Percentiles rank a stretch among this genome's conserved stretches.
These are phyloP conservation scores for Penicillium tannophilum DNA, from an alignment of 495 filamentous ascomycete genomes.

Conservation along the genomic window DNA sequence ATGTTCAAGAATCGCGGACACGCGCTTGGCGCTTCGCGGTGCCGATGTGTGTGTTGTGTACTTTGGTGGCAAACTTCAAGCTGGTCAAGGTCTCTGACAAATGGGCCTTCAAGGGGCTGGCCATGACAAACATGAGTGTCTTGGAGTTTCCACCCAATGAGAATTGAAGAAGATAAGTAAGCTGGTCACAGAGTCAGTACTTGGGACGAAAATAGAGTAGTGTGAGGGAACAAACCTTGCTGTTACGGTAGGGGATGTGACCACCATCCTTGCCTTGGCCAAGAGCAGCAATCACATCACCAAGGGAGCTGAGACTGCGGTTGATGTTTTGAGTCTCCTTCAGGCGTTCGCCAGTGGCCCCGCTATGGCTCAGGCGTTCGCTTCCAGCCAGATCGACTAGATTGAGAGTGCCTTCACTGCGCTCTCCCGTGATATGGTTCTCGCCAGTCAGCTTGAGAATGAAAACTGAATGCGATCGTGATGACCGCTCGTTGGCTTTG, in stretches of 20 bases:
- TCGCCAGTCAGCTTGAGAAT: constrained; percentile 86
- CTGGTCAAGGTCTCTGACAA: constrained; percentile 91
- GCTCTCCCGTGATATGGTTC: constrained; percentile 78
- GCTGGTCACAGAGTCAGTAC: constrained; percentile 43
- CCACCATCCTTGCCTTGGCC: constrained; percentile 82
- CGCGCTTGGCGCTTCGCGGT: constrained; percentile 78
- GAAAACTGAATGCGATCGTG: constrained; percentile 93
- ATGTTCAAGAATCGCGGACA: constrained; percentile 49
- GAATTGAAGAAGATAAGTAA: constrained; percentile 94
- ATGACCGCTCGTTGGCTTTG: constrained; percentile 92
- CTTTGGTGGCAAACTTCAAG: constrained; percentile 95
- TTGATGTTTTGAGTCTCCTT: constrained; percentile 98
- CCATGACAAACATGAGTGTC: constrained; percentile 99
- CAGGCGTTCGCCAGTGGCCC: constrained; percentile 80
- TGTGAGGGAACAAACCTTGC: constrained; percentile 64
- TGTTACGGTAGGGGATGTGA: constrained; percentile 93
- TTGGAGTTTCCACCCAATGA: constrained; percentile 94
- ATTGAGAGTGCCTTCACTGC: constrained; percentile 91
- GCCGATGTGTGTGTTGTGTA: constrained; percentile 87
- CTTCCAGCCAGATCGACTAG: constrained; percentile 94
- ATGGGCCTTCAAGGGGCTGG: constrained; percentile 88
- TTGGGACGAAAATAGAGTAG: neutral
- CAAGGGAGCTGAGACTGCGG: constrained; percentile 84
- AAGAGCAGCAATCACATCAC: constrained; percentile 91
- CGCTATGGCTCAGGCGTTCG: constrained; percentile 83